These are phyloP conservation scores for Penicillium daleae DNA, from an alignment of 495 filamentous ascomycete genomes.

Conservation along the genomic window DNA sequence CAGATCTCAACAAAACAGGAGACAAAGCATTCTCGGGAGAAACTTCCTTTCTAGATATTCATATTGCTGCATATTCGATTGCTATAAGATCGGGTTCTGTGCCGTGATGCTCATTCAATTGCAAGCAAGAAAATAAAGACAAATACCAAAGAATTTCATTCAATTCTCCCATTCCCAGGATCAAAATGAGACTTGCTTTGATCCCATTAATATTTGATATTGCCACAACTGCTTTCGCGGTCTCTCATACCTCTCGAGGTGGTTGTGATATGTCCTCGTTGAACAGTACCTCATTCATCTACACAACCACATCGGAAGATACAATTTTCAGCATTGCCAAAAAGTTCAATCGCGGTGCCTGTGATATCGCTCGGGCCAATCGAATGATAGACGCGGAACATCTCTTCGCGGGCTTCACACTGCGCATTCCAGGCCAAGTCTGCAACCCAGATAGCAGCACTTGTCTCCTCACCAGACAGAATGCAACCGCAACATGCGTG, in stretches of 20 bases:
- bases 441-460: constrained; percentile 16
- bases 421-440: constrained; percentile 14
- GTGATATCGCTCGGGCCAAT: constrained; percentile 23
- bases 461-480: constrained; percentile 14
- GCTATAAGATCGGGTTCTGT: background rate
- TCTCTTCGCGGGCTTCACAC: constrained; percentile 12
- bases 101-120: background rate
- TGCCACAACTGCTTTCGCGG: background rate
- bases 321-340: constrained; percentile 20
- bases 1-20: background rate
- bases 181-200: background rate
- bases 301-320: constrained; percentile 12
- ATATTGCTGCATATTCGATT: background rate
- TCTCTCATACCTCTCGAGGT: background rate
- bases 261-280: background rate
- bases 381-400: constrained; percentile 20
- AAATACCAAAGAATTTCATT: background rate
- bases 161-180: background rate
- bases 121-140: background rate
- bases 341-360: constrained; percentile 14
- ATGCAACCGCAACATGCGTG: constrained; percentile 15
- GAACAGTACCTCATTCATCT: constrained; percentile 3
- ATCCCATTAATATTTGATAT: background rate
- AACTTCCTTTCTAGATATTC: background rate
- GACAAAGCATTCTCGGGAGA: background rate